Evolutionary conservation across 2,329 filamentous ascomycete genomes (phyloP).

Genomic region (Colletotrichum theobromicola): DNA sequence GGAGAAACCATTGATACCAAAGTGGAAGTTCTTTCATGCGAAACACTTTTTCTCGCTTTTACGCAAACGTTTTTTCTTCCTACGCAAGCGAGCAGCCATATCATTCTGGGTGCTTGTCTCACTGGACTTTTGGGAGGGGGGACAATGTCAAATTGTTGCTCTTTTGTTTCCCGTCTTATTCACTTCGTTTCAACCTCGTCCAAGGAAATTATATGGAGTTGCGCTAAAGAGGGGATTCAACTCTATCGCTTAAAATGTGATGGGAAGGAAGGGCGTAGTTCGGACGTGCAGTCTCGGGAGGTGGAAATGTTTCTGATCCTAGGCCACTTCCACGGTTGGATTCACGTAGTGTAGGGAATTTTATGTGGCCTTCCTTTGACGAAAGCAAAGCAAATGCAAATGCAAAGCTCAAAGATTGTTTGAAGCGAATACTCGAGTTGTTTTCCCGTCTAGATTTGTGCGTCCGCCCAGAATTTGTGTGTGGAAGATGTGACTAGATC

Average conservation of each 20-base stretch:
- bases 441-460: not conserved
- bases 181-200: not conserved
- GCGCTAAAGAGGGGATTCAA: not conserved
- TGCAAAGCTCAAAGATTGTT: not conserved
- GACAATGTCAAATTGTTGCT: not conserved
- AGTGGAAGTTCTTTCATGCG: conserved; percentile 10
- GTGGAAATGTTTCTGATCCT: not conserved
- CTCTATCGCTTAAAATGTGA: not conserved
- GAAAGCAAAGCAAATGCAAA: too few relatives aligned
- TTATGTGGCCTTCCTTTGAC: not conserved
- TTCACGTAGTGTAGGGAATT: not conserved
- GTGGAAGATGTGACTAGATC: not conserved
- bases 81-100: not conserved
- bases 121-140: not conserved
- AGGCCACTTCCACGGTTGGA: not conserved
- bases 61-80: not conserved
- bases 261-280: not conserved
- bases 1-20: conserved; percentile 23
- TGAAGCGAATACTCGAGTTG: not conserved
- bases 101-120: not conserved
- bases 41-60: not conserved
- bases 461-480: too few relatives aligned
- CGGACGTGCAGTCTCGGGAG: not conserved
- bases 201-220: not conserved
- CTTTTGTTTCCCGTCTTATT: not conserved